Percentiles rank a stretch among this genome's conserved stretches.
Evolutionary conservation across 1,139 yeast species (phyloP).

Genomic region (Blastobotrys apis): DNA sequence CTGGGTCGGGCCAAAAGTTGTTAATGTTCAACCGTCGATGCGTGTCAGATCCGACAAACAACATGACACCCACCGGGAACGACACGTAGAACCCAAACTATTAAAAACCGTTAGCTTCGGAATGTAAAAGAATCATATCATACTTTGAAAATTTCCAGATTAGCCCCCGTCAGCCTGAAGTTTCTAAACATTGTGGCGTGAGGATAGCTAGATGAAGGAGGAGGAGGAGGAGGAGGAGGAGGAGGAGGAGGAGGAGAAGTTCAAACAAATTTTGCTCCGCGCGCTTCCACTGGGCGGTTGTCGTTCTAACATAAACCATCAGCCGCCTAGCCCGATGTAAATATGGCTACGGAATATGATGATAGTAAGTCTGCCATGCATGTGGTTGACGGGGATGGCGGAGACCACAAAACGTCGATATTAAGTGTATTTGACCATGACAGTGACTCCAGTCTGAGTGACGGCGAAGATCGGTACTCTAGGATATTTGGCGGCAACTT

Average conservation of each 20-base stretch:
- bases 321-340: too few species aligned
- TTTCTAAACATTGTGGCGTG: slow-evolving; percentile 17
- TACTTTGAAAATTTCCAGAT: slow-evolving; percentile 63
- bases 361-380: too few species aligned
- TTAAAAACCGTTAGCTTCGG: background rate
- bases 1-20: slow-evolving; percentile 98
- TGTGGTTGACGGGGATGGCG: slow-evolving; percentile 2
- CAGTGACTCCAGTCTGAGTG: background rate
- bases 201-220: too few species aligned
- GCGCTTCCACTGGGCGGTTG: too few species aligned
- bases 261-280: too few species aligned
- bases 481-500: slow-evolving; percentile 7
- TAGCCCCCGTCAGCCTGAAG: slow-evolving; percentile 31
- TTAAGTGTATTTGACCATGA: slow-evolving; percentile 1
- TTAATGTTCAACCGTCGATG: slow-evolving; percentile 85
- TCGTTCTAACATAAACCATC: too few species aligned
- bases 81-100: slow-evolving; percentile 81
- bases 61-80: slow-evolving; percentile 85
- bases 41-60: slow-evolving; percentile 85
- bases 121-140: slow-evolving; percentile 27
- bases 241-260: too few species aligned
- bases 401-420: background rate
- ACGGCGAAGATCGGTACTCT: slow-evolving; percentile 7
- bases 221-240: background rate
- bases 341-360: too few species aligned